phyloP scores from a whole-genome alignment of 371 early-diverging fungal genomes.

The Nematocida sp. region DNA sequence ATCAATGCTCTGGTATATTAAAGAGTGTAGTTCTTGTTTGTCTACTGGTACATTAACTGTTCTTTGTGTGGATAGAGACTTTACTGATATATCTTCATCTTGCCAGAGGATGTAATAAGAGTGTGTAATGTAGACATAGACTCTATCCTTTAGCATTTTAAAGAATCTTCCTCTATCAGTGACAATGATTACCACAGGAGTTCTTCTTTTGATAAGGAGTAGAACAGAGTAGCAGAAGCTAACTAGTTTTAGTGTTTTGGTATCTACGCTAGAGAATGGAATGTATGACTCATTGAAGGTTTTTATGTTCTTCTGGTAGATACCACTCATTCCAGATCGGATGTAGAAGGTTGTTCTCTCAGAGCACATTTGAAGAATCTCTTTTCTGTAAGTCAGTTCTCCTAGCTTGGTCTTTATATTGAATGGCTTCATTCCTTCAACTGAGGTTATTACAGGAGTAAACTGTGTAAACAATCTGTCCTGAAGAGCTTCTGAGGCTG shows the following conservation, averaged over 20 bases:
- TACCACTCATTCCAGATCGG: conserved; percentile 17
- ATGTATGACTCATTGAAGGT: conserved; percentile 6
- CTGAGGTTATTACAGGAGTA: not conserved
- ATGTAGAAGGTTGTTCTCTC: not conserved
- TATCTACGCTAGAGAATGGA: conserved; percentile 16
- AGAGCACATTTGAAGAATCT: not conserved
- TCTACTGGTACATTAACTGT: not conserved
- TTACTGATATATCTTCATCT: conserved; percentile 17
- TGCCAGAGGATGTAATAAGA: conserved; percentile 35
- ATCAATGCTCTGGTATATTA: conserved; percentile 24
- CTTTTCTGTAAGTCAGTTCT: not conserved
- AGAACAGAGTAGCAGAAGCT: conserved; percentile 47
- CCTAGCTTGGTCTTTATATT: conserved; percentile 41
- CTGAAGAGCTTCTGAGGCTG: conserved; percentile 80
- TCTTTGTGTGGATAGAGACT: conserved; percentile 9
- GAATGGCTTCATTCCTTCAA: conserved; percentile 40
- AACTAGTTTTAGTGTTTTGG: conserved; percentile 46
- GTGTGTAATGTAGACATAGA: conserved; percentile 45
- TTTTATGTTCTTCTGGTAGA: conserved; percentile 22
- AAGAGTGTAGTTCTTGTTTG: conserved; percentile 1
- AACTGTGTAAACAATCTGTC: conserved; percentile 9
- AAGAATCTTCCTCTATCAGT: conserved; percentile 50
- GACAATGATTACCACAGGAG: conserved; percentile 46
- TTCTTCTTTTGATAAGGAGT: conserved; percentile 38
- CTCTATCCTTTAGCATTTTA: conserved; percentile 47